A percentile compares a stretch with the other conserved stretches of the same genome.
phyloP scores from a whole-genome alignment of 2,329 filamentous ascomycete species.

The Claviceps lovelessii region DNA sequence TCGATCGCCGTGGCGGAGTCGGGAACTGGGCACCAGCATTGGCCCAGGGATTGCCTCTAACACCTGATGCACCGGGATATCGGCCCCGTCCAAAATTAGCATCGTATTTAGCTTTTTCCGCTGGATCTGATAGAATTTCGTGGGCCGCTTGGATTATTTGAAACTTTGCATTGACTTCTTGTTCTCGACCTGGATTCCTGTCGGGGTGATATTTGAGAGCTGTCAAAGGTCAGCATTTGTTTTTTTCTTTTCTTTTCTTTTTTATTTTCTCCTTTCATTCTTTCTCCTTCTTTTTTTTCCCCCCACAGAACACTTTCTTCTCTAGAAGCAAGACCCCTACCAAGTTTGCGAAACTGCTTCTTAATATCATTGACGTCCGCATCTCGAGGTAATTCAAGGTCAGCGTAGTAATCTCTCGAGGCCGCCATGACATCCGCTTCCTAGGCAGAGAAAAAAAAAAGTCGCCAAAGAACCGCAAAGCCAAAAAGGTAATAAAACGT shows the following conservation, averaged over 20 bases:
- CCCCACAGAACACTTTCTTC: neutral
- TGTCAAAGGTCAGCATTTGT: slow-evolving; percentile 21
- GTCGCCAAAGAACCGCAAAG: neutral
- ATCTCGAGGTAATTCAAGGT: slow-evolving; percentile 55
- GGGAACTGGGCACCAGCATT: slow-evolving; percentile 35
- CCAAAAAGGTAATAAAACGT: neutral
- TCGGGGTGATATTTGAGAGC: slow-evolving; percentile 81
- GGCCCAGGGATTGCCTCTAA: slow-evolving; percentile 43
- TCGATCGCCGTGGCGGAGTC: slow-evolving; percentile 31
- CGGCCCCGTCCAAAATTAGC: slow-evolving; percentile 26
- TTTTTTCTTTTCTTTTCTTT: neutral
- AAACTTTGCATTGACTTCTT: slow-evolving; percentile 68
- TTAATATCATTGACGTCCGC: slow-evolving; percentile 65
- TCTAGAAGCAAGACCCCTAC: slow-evolving; percentile 27
- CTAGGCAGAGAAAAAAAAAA: neutral
- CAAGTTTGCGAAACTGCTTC: slow-evolving; percentile 73
- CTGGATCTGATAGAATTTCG: slow-evolving; percentile 49
- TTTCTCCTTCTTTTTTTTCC: neutral
- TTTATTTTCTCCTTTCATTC: too few relatives aligned
- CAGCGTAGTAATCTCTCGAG: slow-evolving; percentile 69
- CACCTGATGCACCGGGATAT: slow-evolving; percentile 36
- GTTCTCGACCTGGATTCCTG: slow-evolving; percentile 70
- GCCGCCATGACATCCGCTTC: slow-evolving; percentile 17
- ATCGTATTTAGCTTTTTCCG: slow-evolving; percentile 39
- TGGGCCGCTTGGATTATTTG: slow-evolving; percentile 77